Evolutionary conservation across 2,329 filamentous ascomycete species (phyloP).

Genomic region (Sarocladium strictum): DNA sequence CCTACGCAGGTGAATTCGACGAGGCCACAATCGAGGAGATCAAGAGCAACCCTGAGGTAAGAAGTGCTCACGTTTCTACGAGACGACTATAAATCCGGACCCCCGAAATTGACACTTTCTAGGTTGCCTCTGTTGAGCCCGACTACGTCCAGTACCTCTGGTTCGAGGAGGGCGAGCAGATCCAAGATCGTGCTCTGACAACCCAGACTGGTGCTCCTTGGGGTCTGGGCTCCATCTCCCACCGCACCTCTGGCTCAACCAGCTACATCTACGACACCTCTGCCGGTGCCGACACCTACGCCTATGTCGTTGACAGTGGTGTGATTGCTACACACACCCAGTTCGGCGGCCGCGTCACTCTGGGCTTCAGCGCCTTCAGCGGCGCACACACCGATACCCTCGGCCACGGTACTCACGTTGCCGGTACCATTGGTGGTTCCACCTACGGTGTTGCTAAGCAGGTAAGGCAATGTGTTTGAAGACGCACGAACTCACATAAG

Average conservation of each 20-base stretch:
- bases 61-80: constrained; percentile 12
- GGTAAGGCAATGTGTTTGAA: constrained; percentile 10
- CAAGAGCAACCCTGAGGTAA: constrained; percentile 34
- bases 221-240: constrained; percentile 27
- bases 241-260: constrained; percentile 18
- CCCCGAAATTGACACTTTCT: background rate
- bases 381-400: constrained; percentile 22
- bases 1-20: constrained; percentile 39
- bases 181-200: constrained; percentile 16
- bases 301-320: constrained; percentile 59
- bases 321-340: constrained; percentile 47
- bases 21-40: constrained; percentile 33
- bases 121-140: constrained; percentile 25
- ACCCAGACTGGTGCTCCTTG: constrained; percentile 25
- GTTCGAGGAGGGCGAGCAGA: background rate
- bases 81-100: constrained; percentile 8
- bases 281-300: constrained; percentile 46
- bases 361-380: constrained; percentile 20
- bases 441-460: constrained; percentile 38
- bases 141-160: constrained; percentile 15
- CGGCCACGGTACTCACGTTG: constrained; percentile 38
- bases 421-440: constrained; percentile 28
- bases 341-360: constrained; percentile 45
- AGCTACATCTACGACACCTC: constrained; percentile 45
- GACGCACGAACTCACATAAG: background rate